Evolutionary conservation across 768 basidiomycete genomes (phyloP), one percentile per base, ranked within the genome.

Genomic region (Zangia roseola): DNA sequence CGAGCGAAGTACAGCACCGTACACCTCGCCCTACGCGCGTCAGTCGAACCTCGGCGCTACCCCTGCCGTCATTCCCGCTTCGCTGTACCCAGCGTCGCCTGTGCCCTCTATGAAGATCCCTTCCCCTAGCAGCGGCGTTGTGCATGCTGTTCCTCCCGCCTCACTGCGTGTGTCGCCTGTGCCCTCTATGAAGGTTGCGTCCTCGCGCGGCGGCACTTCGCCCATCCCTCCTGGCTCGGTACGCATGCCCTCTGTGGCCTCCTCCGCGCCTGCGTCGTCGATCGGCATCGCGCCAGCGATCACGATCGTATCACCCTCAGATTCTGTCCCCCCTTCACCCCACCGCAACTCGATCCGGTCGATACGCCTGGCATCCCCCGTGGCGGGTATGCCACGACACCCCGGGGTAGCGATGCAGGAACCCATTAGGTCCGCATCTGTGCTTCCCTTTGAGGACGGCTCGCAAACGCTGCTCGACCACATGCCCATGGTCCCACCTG

Each of bases 381-480:
- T 28, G 4, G 8, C 28, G 2, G 40, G 25, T 4, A 5, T 17
- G n/a, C 35, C 28, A 4, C 51, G 23, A 3, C 37, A n/a, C 12
- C 40, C 24, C 14, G 39, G 41, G 4, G 37, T 19, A 3, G 16
- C 26, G 13, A 6, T 6, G 3, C 23, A 6, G 12, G 58, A 37
- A 1, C 50, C 28, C 3, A n/a, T 26, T 24, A 10, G 16, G 16
- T 9, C 19, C 8, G 16, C 31, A 12, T 12, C n/a, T 0, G 19
- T 12, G 20, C 28, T 26, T 2, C 4, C 40, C 3, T n/a, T 36
- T 13, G 61, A 50, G 2, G 58, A 57, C 0, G 52, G 49, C n/a
- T 57, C 58, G 4, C 61, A 54, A 25, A 60, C 61, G 5, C 43
- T 59, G 7, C 60, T 59, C 38, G 57, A 59, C 1, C 48, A 20